Conservation (phyloP, 2,329 filamentous ascomycete genomes). For the Mollisia scopiformis region DNA sequence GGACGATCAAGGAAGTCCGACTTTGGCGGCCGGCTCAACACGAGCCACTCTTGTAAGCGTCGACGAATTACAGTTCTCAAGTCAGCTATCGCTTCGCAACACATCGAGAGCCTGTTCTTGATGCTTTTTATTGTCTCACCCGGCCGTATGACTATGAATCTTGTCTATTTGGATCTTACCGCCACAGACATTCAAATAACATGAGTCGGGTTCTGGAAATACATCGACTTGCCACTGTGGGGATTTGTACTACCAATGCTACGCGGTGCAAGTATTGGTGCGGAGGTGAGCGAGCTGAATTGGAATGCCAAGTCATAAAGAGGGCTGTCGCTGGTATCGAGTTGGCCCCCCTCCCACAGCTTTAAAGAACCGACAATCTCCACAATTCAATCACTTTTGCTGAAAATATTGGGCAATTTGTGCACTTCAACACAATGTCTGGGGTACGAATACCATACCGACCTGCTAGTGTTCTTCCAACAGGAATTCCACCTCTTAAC, state of each 20-base stretch:
- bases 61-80: background rate
- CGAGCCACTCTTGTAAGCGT: background rate
- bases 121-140: constrained; percentile 3
- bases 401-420: background rate
- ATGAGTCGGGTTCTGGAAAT: background rate
- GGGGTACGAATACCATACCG: constrained; percentile 26
- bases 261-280: background rate
- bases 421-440: constrained; percentile 15
- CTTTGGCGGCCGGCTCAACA: background rate
- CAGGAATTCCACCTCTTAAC: constrained; percentile 27
- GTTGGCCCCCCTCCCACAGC: background rate
- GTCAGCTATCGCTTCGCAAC: constrained; percentile 1
- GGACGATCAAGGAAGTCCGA: background rate
- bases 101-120: background rate
- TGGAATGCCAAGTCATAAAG: constrained; percentile 6
- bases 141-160: constrained; percentile 2
- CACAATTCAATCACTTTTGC: background rate
- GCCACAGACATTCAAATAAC: constrained; percentile 2
- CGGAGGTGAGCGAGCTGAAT: constrained; percentile 5
- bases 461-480: constrained; percentile 23
- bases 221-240: constrained; percentile 8
- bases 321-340: background rate
- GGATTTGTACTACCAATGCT: constrained; percentile 2
- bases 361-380: background rate
- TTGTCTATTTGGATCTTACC: background rate